Evolutionary conservation across 352 stramenopile species (phyloP).

Genomic region (Achlya hypogyna): DNA sequence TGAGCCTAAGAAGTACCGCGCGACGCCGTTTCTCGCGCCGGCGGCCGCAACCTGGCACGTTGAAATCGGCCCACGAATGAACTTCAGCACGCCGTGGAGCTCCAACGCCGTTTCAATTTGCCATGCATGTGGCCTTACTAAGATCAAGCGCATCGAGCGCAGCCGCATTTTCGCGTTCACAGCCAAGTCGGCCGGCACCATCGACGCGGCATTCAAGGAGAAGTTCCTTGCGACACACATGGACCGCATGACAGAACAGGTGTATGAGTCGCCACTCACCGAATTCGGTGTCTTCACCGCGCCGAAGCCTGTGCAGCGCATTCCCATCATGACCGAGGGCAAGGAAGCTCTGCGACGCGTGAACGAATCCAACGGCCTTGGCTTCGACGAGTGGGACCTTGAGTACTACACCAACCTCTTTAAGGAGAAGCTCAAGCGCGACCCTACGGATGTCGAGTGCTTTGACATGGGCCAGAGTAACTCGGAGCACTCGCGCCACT

Average conservation of each 20-base stretch:
- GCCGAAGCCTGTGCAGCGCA: conserved; percentile 76
- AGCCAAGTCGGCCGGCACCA: conserved; percentile 29
- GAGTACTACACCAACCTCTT: conserved; percentile 98
- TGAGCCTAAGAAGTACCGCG: conserved; percentile 62
- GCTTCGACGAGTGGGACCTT: conserved; percentile 98
- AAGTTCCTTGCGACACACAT: conserved; percentile 69
- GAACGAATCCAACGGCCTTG: conserved; percentile 91
- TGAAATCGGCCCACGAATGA: conserved; percentile 97
- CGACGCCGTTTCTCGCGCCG: conserved; percentile 5
- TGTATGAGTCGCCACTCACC: conserved; percentile 85
- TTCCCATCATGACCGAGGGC: conserved; percentile 94
- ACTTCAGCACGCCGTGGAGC: conserved; percentile 97
- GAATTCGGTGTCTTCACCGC: conserved; percentile 85
- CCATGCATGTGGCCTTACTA: conserved; percentile 83
- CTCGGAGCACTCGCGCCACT: conserved; percentile 99
- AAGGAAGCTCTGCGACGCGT: conserved; percentile 92
- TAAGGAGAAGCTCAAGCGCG: conserved; percentile 92
- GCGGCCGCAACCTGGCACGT: conserved; percentile 57
- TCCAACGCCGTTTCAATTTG: conserved; percentile 98
- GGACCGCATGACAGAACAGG: conserved; percentile 97
- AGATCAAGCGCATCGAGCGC: conserved; percentile 91
- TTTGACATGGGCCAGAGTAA: conserved; percentile 99
- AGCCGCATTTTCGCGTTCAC: conserved; percentile 87
- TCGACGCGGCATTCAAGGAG: conserved; percentile 35
- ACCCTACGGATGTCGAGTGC: conserved; percentile 99